Percentiles rank a stretch among this genome's conserved stretches.
Conservation (phyloP, 768 basidiomycete genomes). For the Lactifluus subvellereus region DNA sequence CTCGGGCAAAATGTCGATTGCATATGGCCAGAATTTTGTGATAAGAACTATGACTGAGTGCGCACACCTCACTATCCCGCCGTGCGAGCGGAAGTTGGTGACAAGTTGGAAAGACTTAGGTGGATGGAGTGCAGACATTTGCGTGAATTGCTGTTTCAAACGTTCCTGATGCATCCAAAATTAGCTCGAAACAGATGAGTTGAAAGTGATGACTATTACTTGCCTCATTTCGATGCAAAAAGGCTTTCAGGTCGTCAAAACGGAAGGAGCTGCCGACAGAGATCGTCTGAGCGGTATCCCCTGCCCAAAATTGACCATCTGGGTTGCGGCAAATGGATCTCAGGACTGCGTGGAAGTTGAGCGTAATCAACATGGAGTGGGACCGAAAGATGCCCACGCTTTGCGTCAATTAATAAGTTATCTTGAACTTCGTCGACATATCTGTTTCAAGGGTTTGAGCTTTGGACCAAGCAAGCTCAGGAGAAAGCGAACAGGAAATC, state of each 20-base stretch:
- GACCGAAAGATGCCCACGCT: slow-evolving; percentile 37
- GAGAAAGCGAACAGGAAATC: slow-evolving; percentile 3
- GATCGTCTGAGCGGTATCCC: slow-evolving; percentile 73
- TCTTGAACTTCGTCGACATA: slow-evolving; percentile 70
- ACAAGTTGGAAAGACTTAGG: slow-evolving; percentile 31
- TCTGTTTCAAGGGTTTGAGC: slow-evolving; percentile 31
- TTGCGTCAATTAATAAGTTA: slow-evolving; percentile 58
- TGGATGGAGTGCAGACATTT: background rate
- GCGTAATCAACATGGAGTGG: no score
- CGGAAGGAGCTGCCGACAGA: slow-evolving; percentile 63
- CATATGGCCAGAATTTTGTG: slow-evolving; percentile 30
- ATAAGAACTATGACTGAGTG: slow-evolving; percentile 31
- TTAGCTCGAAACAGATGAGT: background rate
- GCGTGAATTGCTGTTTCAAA: background rate
- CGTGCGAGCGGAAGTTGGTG: slow-evolving; percentile 35
- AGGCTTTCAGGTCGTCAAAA: slow-evolving; percentile 65
- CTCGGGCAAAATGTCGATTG: slow-evolving; percentile 30
- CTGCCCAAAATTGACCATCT: slow-evolving; percentile 72
- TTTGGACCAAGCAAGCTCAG: background rate
- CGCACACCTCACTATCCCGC: slow-evolving; percentile 33
- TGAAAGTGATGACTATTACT: background rate
- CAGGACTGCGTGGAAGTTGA: slow-evolving; percentile 40
- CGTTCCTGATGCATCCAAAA: background rate
- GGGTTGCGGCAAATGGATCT: slow-evolving; percentile 54
- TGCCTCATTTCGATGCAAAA: slow-evolving; percentile 56